Evolutionary conservation across 225 moss, liverwort and hornwort species (phyloP).

Genomic region (Pleurozium schreberi): DNA sequence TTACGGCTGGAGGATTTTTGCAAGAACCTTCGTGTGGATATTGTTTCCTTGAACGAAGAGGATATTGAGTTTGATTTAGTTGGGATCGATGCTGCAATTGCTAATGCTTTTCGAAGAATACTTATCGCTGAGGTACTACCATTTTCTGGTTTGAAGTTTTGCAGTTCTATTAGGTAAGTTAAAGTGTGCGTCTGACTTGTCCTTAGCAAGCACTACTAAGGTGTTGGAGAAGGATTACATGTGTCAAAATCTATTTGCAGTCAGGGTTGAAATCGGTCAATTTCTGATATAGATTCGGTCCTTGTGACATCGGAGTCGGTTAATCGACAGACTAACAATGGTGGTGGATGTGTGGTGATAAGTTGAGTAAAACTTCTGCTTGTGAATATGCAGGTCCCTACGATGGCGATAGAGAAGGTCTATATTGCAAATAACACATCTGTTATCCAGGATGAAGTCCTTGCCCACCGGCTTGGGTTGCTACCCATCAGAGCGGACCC

Average conservation of each 20-base stretch:
- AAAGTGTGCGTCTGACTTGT: not conserved
- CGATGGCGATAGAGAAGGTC: conserved; percentile 98
- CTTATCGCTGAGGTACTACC: conserved; percentile 70
- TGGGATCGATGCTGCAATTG: conserved; percentile 89
- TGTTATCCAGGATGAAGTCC: conserved; percentile 95
- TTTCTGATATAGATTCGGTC: not conserved
- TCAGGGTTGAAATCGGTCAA: not conserved
- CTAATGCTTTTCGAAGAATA: conserved; percentile 94
- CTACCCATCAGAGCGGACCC: conserved; percentile 84
- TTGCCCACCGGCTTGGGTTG: conserved; percentile 94
- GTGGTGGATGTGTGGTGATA: not conserved
- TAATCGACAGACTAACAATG: not conserved
- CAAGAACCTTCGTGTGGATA: conserved; percentile 65
- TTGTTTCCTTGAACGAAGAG: conserved; percentile 64
- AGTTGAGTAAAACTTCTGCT: not conserved
- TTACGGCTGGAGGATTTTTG: conserved; percentile 60
- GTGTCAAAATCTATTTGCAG: not conserved
- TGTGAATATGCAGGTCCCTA: conserved; percentile 68
- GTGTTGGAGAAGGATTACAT: not conserved
- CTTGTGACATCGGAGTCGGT: not conserved
- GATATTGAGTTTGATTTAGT: conserved; percentile 93
- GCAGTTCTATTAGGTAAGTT: not conserved
- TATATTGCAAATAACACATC: conserved; percentile 97
- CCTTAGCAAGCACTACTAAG: not conserved
- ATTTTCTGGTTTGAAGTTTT: not conserved